Percentiles rank a stretch among this genome's conserved stretches.
Evolutionary conservation across 1,284 basidiomycete genomes (phyloP).

Genomic region (Tremellales sp.): DNA sequence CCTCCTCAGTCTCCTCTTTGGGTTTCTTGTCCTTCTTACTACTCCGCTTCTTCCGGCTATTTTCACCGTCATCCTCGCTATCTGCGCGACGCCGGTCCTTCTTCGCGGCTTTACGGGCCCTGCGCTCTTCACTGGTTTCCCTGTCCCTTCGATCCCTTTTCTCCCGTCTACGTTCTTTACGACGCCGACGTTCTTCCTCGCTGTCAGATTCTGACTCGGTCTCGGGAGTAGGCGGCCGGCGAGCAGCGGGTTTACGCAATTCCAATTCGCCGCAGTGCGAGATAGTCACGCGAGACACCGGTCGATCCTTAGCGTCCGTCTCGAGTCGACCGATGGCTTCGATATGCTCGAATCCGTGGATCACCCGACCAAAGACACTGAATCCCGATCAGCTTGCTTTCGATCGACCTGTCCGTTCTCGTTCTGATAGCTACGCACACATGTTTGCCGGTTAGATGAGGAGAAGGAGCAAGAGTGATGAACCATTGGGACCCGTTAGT

Average conservation of each 20-base stretch:
- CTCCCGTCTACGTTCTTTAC: conserved; percentile 9
- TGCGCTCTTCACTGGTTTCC: conserved; percentile 13
- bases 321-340: conserved; percentile 47
- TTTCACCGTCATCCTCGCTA: conserved; percentile 8
- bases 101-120: conserved; percentile 11
- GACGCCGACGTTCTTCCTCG: conserved; percentile 10
- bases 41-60: conserved; percentile 8
- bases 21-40: conserved; percentile 10
- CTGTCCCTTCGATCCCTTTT: conserved; percentile 1
- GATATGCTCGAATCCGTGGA: conserved; percentile 51
- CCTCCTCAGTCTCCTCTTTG: conserved; percentile 39
- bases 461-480: conserved; percentile 39
- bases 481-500: conserved; percentile 57
- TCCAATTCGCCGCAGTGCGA: conserved; percentile 80
- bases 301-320: conserved; percentile 55
- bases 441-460: conserved; percentile 52
- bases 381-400: not conserved
- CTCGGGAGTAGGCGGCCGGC: conserved; percentile 8
- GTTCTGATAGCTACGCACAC: conserved; percentile 42
- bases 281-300: conserved; percentile 66
- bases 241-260: conserved; percentile 52
- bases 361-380: conserved; percentile 51
- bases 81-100: conserved; percentile 20
- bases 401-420: not conserved
- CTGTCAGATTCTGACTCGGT: conserved; percentile 5